Conservation (phyloP, 208 protist genomes). For the Leishmania tropica region DNA sequence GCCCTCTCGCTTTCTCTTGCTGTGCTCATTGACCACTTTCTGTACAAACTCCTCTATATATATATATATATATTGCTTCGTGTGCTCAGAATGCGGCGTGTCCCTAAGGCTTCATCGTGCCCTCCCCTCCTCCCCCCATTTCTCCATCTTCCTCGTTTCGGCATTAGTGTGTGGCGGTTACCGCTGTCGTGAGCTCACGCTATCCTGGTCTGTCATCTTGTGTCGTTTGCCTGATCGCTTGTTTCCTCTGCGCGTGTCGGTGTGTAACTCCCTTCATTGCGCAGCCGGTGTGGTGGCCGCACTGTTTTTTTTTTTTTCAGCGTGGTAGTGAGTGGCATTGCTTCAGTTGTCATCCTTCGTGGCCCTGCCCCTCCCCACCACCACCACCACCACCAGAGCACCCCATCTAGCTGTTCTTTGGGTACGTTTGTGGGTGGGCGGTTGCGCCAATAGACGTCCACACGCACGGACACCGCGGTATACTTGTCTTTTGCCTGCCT, state of each 20-base stretch:
- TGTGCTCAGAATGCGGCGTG: neutral
- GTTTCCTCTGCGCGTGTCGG: neutral
- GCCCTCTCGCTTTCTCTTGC: neutral
- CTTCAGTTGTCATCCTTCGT: neutral
- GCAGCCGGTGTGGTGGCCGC: neutral
- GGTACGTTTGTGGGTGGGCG: neutral
- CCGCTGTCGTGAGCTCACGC: constrained; percentile 1
- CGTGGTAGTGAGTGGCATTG: neutral
- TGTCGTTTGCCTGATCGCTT: neutral
- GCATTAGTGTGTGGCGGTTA: neutral
- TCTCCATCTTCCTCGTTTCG: neutral
- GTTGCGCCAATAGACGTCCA: neutral
- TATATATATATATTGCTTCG: neutral
- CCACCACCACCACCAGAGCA: neutral
- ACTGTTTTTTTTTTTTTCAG: neutral
- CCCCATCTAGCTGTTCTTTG: neutral
- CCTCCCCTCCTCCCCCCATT: neutral
- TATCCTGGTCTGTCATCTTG: neutral
- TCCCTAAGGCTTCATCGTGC: neutral
- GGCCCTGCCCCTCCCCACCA: neutral
- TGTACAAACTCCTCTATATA: neutral
- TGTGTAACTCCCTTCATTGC: neutral
- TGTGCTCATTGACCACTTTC: neutral
- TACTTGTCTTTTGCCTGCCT: neutral
- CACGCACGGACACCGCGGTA: neutral